These are phyloP conservation scores for Erythrophleum fordii DNA, from an alignment of 306 rosid genomes.

Conservation along the genomic window DNA sequence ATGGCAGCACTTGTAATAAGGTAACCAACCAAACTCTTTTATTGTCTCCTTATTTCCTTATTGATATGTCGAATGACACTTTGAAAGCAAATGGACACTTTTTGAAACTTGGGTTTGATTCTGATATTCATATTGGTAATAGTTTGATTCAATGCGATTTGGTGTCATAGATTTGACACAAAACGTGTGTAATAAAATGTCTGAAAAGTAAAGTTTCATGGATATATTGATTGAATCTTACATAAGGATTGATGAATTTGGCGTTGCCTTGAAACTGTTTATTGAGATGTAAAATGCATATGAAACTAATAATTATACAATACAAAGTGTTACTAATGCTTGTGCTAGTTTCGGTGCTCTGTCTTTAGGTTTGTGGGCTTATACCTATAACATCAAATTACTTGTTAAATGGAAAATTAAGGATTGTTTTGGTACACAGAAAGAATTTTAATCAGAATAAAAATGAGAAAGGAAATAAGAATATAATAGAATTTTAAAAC, in stretches of 20 bases:
- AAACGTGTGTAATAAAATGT: slow-evolving; percentile 59
- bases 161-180: slow-evolving; percentile 61
- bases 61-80: too few species aligned
- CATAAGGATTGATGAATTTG: slow-evolving; percentile 57
- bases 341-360: slow-evolving; percentile 76
- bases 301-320: slow-evolving; percentile 74
- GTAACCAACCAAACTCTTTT: too few species aligned
- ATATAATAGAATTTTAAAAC: too few species aligned
- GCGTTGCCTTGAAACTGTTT: slow-evolving; percentile 55
- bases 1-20: too few species aligned
- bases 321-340: slow-evolving; percentile 72
- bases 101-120: slow-evolving; percentile 66
- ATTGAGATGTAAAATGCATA: slow-evolving; percentile 55
- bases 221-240: slow-evolving; percentile 75
- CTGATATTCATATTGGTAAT: slow-evolving; percentile 59
- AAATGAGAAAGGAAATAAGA: too few species aligned
- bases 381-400: too few species aligned
- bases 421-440: too few species aligned
- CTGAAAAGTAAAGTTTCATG: slow-evolving; percentile 66
- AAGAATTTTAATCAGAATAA: too few species aligned
- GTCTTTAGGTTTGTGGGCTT: slow-evolving; percentile 81
- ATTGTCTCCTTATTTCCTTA: too few species aligned
- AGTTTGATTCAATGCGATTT: slow-evolving; percentile 78
- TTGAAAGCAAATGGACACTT: slow-evolving; percentile 63
- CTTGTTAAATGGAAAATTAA: too few species aligned